phyloP scores from a whole-genome alignment of 2,329 filamentous ascomycete species.

The Colletotrichum coccodes region DNA sequence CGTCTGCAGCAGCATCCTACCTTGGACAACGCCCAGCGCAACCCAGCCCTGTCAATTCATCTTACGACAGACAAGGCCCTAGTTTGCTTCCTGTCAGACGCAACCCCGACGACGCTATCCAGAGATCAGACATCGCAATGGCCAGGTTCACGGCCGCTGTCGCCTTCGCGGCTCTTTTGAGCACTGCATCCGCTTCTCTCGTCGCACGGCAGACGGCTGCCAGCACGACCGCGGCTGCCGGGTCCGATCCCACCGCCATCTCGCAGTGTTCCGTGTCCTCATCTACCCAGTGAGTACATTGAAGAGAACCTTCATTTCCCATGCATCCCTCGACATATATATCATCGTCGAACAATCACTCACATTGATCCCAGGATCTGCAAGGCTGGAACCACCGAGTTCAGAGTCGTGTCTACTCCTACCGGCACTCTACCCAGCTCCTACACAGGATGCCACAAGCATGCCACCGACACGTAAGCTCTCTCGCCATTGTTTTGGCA shows the following conservation, averaged over 20 bases:
- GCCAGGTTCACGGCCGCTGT: slow-evolving; percentile 20
- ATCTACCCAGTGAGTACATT: slow-evolving; percentile 29
- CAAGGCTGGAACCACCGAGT: slow-evolving; percentile 30
- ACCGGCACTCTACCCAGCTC: slow-evolving; percentile 39
- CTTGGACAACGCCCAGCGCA: not conserved
- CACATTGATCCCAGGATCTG: slow-evolving; percentile 16
- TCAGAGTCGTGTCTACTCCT: slow-evolving; percentile 23
- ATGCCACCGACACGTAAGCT: slow-evolving; percentile 60
- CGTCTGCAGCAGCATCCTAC: slow-evolving; percentile 4
- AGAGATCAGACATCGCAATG: slow-evolving; percentile 2
- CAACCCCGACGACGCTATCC: not conserved
- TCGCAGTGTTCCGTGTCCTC: slow-evolving; percentile 31
- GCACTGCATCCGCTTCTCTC: slow-evolving; percentile 21
- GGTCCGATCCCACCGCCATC: slow-evolving; percentile 21
- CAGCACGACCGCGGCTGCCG: slow-evolving; percentile 37
- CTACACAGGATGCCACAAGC: slow-evolving; percentile 59
- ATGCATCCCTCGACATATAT: not conserved
- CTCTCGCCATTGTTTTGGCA: not conserved
- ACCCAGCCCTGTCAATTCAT: not conserved
- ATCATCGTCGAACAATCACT: not conserved
- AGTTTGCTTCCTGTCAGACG: not conserved
- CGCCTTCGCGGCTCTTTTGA: slow-evolving; percentile 24
- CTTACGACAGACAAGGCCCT: not conserved
- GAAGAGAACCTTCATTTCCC: not conserved
- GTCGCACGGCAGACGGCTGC: slow-evolving; percentile 44